Conservation (phyloP, 148 eudicot species). For the Rhododendron griersonianum region DNA sequence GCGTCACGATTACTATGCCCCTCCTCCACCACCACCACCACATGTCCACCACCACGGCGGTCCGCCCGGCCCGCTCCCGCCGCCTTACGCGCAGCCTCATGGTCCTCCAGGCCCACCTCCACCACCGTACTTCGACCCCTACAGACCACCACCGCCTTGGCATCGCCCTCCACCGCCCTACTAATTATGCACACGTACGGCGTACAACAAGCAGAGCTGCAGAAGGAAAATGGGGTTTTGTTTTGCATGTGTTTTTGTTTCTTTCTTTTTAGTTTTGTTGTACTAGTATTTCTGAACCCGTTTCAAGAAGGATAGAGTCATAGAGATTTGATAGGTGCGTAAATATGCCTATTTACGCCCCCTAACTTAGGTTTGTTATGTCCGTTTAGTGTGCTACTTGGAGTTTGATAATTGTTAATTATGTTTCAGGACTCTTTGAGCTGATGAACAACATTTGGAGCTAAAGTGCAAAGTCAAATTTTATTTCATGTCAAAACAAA, state of each 20-base stretch:
- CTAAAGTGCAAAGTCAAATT: no score
- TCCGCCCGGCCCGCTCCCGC: conserved; percentile 26
- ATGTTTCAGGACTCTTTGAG: no score
- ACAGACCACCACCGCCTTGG: conserved; percentile 14
- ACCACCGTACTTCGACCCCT: conserved; percentile 10
- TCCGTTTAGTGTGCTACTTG: no score
- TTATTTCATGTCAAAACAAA: no score
- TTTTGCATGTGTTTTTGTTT: not conserved
- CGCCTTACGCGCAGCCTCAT: conserved; percentile 23
- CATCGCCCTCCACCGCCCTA: conserved; percentile 23
- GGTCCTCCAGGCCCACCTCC: conserved; percentile 24
- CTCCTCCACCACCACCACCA: conserved; percentile 16
- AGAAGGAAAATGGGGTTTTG: not conserved
- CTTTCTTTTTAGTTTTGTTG: not conserved
- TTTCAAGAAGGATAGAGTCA: not conserved
- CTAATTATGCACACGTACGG: not conserved
- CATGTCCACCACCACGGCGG: conserved; percentile 11
- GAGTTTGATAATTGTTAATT: no score
- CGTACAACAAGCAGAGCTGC: not conserved
- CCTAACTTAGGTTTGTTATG: no score
- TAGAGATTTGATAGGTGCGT: no score
- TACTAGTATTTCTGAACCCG: not conserved
- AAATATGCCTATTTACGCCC: no score
- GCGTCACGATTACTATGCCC: not conserved
- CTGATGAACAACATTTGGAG: no score